Conservation (phyloP, 1,284 basidiomycete species). For the Chiua sp. region DNA sequence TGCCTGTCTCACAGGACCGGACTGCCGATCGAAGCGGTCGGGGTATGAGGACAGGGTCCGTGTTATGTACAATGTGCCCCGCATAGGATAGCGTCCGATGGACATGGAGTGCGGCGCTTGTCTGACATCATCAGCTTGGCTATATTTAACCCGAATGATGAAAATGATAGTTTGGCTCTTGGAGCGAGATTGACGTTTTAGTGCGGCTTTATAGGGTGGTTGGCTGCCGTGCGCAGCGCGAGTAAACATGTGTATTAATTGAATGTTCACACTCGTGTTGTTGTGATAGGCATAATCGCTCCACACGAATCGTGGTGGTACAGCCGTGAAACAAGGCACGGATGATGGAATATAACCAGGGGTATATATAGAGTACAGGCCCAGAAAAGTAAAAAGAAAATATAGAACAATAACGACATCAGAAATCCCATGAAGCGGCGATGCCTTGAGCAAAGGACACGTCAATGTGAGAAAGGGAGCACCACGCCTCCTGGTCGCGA, state of each 20-base stretch:
- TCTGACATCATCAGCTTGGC: background rate
- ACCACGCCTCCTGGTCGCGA: slow-evolving; percentile 23
- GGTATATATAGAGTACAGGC: slow-evolving; percentile 12
- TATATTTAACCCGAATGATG: background rate
- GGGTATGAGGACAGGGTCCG: too few species aligned
- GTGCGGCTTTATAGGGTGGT: background rate
- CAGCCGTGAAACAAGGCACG: slow-evolving; percentile 11
- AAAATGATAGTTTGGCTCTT: background rate
- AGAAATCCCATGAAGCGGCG: slow-evolving; percentile 28
- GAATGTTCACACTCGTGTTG: background rate
- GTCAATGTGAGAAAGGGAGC: slow-evolving; percentile 15
- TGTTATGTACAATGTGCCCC: too few species aligned
- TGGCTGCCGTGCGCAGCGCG: background rate
- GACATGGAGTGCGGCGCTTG: background rate
- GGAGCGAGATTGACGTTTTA: background rate
- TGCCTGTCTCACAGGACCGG: too few species aligned
- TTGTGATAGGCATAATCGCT: background rate
- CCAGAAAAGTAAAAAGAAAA: background rate
- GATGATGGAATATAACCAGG: slow-evolving; percentile 2
- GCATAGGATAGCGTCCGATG: too few species aligned
- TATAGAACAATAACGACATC: slow-evolving; percentile 1
- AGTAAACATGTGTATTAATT: too few species aligned
- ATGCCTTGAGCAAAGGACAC: slow-evolving; percentile 23
- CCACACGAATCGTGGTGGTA: background rate
- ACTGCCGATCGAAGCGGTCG: too few species aligned